Evolutionary conservation across 768 basidiomycete species (phyloP).

Genomic region (Auriscalpium vulgare): DNA sequence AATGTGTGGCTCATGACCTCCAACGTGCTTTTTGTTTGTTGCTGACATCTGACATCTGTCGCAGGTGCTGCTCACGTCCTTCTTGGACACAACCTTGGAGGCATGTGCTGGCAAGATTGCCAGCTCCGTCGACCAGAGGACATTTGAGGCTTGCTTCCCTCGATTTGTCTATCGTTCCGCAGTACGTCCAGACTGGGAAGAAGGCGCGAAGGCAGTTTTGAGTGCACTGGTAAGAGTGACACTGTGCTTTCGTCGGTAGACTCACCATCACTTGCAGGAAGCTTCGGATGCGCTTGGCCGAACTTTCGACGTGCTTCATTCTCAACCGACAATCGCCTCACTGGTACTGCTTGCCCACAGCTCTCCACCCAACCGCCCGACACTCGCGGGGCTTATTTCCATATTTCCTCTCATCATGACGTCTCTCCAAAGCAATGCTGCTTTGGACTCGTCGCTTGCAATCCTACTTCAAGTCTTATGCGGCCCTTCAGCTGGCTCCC

Average conservation of each 20-base stretch:
- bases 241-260: background rate
- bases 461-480: slow-evolving; percentile 35
- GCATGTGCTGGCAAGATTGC: slow-evolving; percentile 8
- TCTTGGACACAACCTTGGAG: slow-evolving; percentile 10
- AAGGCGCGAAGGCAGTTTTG: slow-evolving; percentile 10
- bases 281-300: slow-evolving; percentile 6
- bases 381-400: slow-evolving; percentile 13
- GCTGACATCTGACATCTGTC: background rate
- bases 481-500: slow-evolving; percentile 8
- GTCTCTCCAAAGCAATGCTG: slow-evolving; percentile 44
- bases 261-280: background rate
- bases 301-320: slow-evolving; percentile 3
- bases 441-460: slow-evolving; percentile 54
- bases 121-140: slow-evolving; percentile 9
- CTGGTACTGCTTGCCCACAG: slow-evolving; percentile 12
- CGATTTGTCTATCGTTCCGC: slow-evolving; percentile 2
- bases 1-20: slow-evolving; percentile 1
- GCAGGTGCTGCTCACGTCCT: slow-evolving; percentile 9
- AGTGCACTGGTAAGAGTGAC: slow-evolving; percentile 10
- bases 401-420: slow-evolving; percentile 37
- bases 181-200: slow-evolving; percentile 12
- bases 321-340: slow-evolving; percentile 8
- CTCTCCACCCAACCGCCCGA: background rate
- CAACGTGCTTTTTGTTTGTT: background rate
- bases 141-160: slow-evolving; percentile 10